These are phyloP conservation scores for Phellopilus nigrolimitatus DNA, from an alignment of 1,284 basidiomycete genomes.

Conservation along the genomic window DNA sequence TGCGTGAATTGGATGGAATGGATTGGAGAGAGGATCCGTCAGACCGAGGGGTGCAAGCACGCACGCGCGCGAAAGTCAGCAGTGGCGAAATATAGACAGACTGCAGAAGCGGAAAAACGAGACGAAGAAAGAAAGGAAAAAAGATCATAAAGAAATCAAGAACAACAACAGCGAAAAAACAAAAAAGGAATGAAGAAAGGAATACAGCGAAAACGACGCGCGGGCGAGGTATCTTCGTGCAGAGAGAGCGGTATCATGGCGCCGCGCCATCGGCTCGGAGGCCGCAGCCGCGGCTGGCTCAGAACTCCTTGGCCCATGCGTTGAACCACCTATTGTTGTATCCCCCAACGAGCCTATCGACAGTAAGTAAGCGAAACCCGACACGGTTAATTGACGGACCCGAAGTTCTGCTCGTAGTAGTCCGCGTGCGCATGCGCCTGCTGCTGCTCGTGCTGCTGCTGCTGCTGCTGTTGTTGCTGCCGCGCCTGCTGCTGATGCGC, in stretches of 20 bases:
- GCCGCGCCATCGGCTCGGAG: not conserved
- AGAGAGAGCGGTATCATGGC: not conserved
- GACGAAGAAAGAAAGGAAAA: constrained; percentile 1
- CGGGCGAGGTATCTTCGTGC: constrained; percentile 1
- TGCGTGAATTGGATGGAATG: not conserved
- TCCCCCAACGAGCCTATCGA: constrained; percentile 9
- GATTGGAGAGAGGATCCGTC: not conserved
- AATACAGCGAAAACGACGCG: not conserved
- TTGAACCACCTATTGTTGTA: not conserved
- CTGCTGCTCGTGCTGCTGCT: constrained; percentile 19
- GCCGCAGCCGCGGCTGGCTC: not conserved
- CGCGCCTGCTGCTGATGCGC: constrained; percentile 29
- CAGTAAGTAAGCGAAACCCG: constrained; percentile 9
- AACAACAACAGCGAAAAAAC: not conserved
- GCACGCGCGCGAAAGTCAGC: no score
- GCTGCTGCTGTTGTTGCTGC: constrained; percentile 23
- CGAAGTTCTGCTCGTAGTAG: constrained; percentile 19
- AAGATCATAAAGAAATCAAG: not conserved
- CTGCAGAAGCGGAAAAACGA: not conserved
- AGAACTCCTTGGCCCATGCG: not conserved
- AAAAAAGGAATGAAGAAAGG: not conserved
- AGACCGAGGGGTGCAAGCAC: no score
- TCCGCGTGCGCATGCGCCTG: constrained; percentile 13
- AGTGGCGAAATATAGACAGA: not conserved
- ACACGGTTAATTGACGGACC: constrained; percentile 16